Conservation (phyloP, 140 eudicot genomes). For the Cichorium intybus region DNA sequence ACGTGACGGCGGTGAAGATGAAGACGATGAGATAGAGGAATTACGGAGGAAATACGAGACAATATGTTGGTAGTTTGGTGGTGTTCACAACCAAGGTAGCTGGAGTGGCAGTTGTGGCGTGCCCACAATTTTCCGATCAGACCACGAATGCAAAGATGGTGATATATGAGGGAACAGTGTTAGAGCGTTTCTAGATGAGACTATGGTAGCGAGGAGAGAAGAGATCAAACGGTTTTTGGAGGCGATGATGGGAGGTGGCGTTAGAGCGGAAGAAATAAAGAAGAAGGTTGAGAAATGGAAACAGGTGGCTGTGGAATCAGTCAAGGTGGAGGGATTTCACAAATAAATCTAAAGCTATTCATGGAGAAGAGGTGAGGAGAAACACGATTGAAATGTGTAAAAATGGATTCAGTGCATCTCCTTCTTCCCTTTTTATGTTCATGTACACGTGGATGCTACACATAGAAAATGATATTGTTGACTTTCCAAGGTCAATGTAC, state of each 20-base stretch:
- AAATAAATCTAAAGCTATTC: conserved; percentile 7
- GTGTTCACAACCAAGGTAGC: conserved; percentile 37
- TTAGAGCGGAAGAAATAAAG: conserved; percentile 23
- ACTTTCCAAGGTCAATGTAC: no score
- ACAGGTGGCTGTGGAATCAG: conserved; percentile 29
- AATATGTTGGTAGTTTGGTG: conserved; percentile 41
- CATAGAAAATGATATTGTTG: no score
- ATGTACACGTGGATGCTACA: no score
- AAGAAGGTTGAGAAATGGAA: conserved; percentile 30
- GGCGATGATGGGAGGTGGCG: conserved; percentile 35
- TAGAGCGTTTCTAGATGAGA: conserved; percentile 24
- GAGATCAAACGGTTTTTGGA: conserved; percentile 35
- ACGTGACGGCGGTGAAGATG: conserved; percentile 12
- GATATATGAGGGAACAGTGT: conserved; percentile 39
- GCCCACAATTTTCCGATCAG: conserved; percentile 39
- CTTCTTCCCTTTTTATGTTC: no score
- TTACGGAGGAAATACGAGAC: background rate
- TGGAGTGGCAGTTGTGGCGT: conserved; percentile 39
- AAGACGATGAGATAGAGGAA: conserved; percentile 14
- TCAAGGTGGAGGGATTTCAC: conserved; percentile 23
- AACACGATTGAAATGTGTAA: no score
- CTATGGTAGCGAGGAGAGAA: conserved; percentile 22
- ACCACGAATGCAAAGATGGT: conserved; percentile 41
- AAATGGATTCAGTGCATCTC: no score
- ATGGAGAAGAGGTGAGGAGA: no score